Base-by-base conservation (phyloP, 176 grass and related monocot genomes). In the Ensete glaucum region DNA sequence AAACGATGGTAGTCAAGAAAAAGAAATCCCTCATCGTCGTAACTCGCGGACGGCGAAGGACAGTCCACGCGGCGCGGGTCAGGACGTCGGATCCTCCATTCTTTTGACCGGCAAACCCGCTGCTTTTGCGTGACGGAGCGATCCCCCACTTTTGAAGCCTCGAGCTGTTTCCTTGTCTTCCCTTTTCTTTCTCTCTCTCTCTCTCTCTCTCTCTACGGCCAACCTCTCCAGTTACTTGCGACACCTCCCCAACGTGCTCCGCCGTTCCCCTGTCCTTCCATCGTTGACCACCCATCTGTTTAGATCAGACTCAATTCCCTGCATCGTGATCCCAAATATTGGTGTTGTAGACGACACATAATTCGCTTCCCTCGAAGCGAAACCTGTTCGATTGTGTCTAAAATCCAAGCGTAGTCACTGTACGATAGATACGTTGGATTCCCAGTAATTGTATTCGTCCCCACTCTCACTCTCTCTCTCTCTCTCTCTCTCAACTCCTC, bases 71-170 rank as follows among this genome's bases (percentile, higher is more conserved):
- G 67, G 67, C 17, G 17, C 1, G 9, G 16, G 20, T 70, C 17
- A 17, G 48, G 19, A 0, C 67, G 67, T 21, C 43, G 8, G 43
- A 11, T n/a, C 15, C 14, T 2, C 34, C 17, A 48, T 70, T 48
- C 67, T 70, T 70, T 70, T 51, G 43, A 21, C 67, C 67, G 67
- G 43, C 51, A 70, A 70, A 70, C 67, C 48, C 67, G 67, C 43
- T 51, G 67, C 67, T 50, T 70, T 70, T 51, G 48, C 67, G 48
- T 51, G 67, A 52, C 67, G 67, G 67, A 70, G 34, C 34, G 34
- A 43, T 43, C 43, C 14, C 67, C 67, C 67, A 21, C 67, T 70
- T 50, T 70, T 70, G n/a, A 60, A 17, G 57, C 16, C 57, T 15
- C 57, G 57, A 60, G 57, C 57, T 19, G 57, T 19, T 43, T 6